Base-by-base conservation (phyloP, 148 eudicot genomes). In the Simmondsia chinensis region DNA sequence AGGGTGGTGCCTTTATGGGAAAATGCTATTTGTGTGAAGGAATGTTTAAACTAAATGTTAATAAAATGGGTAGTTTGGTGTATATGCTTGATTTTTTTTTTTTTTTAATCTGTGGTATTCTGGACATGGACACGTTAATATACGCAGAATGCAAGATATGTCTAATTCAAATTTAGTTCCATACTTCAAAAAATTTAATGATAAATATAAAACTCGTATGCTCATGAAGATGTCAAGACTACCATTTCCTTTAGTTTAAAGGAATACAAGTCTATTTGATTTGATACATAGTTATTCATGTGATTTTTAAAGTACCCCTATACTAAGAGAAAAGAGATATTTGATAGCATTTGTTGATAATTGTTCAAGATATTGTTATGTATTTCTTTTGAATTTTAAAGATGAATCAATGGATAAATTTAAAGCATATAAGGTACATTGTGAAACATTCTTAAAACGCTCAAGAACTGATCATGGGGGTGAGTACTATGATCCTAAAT, bases 341-440 rank as follows among this genome's bases (percentile, higher is more conserved):
- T n/a, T n/a, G n/a, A n/a, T n/a, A n/a, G n/a, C n/a, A n/a, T n/a
- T n/a, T n/a, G n/a, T n/a, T n/a, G n/a, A n/a, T n/a, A n/a, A n/a
- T n/a, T n/a, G n/a, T n/a, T n/a, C n/a, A n/a, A n/a, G n/a, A n/a
- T n/a, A n/a, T n/a, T n/a, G 36, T 26, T 35, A 60, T 34, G 46
- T 52, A 0, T 52, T 42, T 20, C 14, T 43, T 0, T 8, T 53
- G 21, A 16, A 38, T 38, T 9, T 42, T 25, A 61, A 46, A 28
- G 47, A 46, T 46, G 48, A 61, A 20, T 33, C 28, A 1, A 0
- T 38, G 5, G 53, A 46, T 6, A 53, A 33, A 6, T 50, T 53
- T 31, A 52, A 39, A 8, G 28, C 21, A 6, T 51, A n/a, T 16
- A 60, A 51, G 20, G 5, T 48, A 2, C 30, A 27, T 6, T 32